These are phyloP conservation scores for Paralagenidium karlingii DNA, from an alignment of 352 stramenopile genomes.

Conservation along the genomic window DNA sequence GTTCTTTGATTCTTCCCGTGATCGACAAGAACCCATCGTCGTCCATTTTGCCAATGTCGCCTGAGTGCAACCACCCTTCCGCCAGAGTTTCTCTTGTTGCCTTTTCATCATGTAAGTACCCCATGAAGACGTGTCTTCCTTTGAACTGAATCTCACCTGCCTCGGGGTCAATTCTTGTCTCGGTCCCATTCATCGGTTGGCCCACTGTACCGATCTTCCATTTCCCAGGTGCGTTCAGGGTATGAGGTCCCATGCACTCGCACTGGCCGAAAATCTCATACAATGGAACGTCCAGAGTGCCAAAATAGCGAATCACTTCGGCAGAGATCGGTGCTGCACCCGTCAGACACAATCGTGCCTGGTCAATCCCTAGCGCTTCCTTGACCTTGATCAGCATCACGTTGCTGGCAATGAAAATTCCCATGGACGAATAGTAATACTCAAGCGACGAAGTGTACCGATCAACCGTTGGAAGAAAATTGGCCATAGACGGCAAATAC, in stretches of 20 bases:
- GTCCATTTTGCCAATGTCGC: slow-evolving; percentile 79
- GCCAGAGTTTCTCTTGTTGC: slow-evolving; percentile 42
- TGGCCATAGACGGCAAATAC: slow-evolving; percentile 41
- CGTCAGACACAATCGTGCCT: slow-evolving; percentile 72
- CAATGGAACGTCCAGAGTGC: slow-evolving; percentile 88
- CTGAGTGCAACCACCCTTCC: slow-evolving; percentile 85
- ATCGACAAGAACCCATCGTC: slow-evolving; percentile 82
- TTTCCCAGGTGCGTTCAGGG: slow-evolving; percentile 44
- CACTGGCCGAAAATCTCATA: slow-evolving; percentile 88
- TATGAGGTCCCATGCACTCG: slow-evolving; percentile 81
- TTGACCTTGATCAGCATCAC: slow-evolving; percentile 78
- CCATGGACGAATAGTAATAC: no score
- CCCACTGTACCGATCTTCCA: slow-evolving; percentile 84
- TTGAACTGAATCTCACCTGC: slow-evolving; percentile 52
- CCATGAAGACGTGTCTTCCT: slow-evolving; percentile 62
- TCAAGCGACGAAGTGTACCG: no score
- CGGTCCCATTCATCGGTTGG: slow-evolving; percentile 35
- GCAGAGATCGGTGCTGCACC: slow-evolving; percentile 55
- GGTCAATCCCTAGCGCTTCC: slow-evolving; percentile 60
- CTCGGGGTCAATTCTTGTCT: slow-evolving; percentile 28
- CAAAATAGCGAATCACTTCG: slow-evolving; percentile 78
- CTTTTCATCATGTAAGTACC: slow-evolving; percentile 46
- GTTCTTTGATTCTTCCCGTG: slow-evolving; percentile 90
- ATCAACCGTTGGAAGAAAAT: slow-evolving; percentile 64
- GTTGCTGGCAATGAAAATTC: slow-evolving; percentile 72